A percentile compares a stretch with the other conserved stretches of the same genome.
These are phyloP conservation scores for Cryptococcus maquisensis DNA, from an alignment of 1,284 basidiomycete species.

Conservation along the genomic window DNA sequence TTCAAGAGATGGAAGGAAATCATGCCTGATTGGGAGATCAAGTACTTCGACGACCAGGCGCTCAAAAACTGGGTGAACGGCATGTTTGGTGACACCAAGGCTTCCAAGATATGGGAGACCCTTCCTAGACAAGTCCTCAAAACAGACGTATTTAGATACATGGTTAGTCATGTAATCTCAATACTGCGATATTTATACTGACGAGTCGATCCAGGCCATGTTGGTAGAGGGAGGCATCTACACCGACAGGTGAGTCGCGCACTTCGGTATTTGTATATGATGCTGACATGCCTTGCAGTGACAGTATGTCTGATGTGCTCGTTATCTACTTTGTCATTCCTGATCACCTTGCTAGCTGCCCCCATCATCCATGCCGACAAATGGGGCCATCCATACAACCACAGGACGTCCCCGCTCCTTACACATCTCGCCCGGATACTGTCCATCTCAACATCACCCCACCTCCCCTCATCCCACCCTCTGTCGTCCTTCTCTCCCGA, in stretches of 20 bases:
- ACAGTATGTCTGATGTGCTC: slow-evolving; percentile 5
- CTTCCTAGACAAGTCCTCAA: slow-evolving; percentile 34
- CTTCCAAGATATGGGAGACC: slow-evolving; percentile 26
- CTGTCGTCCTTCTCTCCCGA: slow-evolving; percentile 11
- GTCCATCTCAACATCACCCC: slow-evolving; percentile 22
- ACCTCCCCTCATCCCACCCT: slow-evolving; percentile 17
- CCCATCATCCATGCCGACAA: slow-evolving; percentile 34
- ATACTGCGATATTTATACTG: not conserved
- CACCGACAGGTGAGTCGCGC: slow-evolving; percentile 27
- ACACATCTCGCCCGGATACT: slow-evolving; percentile 29
- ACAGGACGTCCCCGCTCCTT: slow-evolving; percentile 23
- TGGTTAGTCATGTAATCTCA: slow-evolving; percentile 8
- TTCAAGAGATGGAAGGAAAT: slow-evolving; percentile 34
- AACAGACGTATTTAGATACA: slow-evolving; percentile 34
- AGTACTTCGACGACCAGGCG: slow-evolving; percentile 30
- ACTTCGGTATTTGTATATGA: too few species aligned
- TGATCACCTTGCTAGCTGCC: slow-evolving; percentile 11
- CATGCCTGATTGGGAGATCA: slow-evolving; percentile 34
- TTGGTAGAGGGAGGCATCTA: slow-evolving; percentile 38
- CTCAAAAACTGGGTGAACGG: slow-evolving; percentile 31
- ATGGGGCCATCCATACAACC: slow-evolving; percentile 35
- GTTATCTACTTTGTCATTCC: not conserved
- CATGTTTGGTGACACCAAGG: slow-evolving; percentile 26
- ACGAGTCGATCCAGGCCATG: slow-evolving; percentile 16
- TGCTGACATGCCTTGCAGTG: slow-evolving; percentile 10